These are phyloP conservation scores for Globisporangium radiosum DNA, from an alignment of 352 stramenopile genomes.

Conservation along the genomic window DNA sequence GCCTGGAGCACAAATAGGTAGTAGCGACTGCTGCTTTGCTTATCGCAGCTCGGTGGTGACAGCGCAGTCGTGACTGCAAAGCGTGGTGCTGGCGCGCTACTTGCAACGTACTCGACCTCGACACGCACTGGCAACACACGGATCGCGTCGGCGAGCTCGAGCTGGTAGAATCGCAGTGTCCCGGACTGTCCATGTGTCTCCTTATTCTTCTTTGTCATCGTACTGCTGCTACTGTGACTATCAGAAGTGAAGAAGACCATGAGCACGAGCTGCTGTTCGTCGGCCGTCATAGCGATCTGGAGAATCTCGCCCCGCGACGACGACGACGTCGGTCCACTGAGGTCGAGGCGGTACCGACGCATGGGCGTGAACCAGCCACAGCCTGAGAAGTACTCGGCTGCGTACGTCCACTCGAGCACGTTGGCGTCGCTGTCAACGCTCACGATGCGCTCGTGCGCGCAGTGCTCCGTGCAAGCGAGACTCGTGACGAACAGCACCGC, in stretches of 20 bases:
- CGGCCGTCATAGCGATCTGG: constrained; percentile 28
- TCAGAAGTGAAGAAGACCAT: constrained; percentile 28
- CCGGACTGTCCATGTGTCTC: constrained; percentile 2
- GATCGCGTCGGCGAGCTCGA: constrained; percentile 22
- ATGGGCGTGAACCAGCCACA: constrained; percentile 39
- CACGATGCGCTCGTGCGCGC: constrained; percentile 13
- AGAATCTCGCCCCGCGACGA: constrained; percentile 22
- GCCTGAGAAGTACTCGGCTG: constrained; percentile 21
- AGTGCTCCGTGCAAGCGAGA: constrained; percentile 7
- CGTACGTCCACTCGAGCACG: constrained; percentile 40
- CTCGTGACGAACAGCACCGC: constrained; percentile 28
- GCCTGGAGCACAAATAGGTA: constrained; percentile 29
- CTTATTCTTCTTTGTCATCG: constrained; percentile 12
- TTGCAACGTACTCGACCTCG: constrained; percentile 17
- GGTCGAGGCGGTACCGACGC: constrained; percentile 19
- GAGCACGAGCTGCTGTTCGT: constrained; percentile 27
- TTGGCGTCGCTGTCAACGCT: constrained; percentile 33
- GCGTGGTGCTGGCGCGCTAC: constrained; percentile 21
- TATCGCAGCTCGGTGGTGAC: background rate
- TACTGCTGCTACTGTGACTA: background rate
- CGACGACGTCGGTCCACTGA: background rate
- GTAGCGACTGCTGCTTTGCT: background rate
- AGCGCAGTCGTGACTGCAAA: constrained; percentile 27
- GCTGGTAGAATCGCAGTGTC: constrained; percentile 1
- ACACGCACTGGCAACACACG: constrained; percentile 19